Conservation (phyloP, 306 rosid species). For the Vicia sativa region DNA sequence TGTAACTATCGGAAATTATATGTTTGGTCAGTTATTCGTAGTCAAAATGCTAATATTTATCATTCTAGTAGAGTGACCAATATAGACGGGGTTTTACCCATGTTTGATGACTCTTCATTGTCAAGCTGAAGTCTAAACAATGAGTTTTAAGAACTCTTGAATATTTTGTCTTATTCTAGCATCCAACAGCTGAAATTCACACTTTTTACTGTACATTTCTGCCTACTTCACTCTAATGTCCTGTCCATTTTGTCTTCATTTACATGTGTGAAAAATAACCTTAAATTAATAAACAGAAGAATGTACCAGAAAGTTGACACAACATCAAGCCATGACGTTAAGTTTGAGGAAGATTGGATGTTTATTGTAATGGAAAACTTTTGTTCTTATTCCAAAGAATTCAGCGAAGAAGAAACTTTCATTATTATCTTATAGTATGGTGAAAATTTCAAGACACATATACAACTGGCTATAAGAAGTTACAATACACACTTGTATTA, state of each 20-base stretch:
- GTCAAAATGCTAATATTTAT: slow-evolving; percentile 21
- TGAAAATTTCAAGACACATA: slow-evolving; percentile 40
- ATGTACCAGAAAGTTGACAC: slow-evolving; percentile 46
- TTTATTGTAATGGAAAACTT: slow-evolving; percentile 31
- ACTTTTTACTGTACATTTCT: neutral
- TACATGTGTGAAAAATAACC: neutral
- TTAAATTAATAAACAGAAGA: slow-evolving; percentile 42
- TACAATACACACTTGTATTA: neutral
- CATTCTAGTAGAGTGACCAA: slow-evolving; percentile 10
- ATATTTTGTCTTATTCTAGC: neutral
- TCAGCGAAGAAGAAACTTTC: slow-evolving; percentile 30
- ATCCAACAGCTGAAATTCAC: neutral
- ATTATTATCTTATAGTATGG: slow-evolving; percentile 31
- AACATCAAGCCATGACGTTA: slow-evolving; percentile 35
- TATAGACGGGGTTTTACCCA: slow-evolving; percentile 21
- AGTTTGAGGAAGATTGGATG: slow-evolving; percentile 40
- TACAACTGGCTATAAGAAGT: slow-evolving; percentile 47
- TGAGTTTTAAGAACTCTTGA: slow-evolving; percentile 10
- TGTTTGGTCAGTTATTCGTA: slow-evolving; percentile 11
- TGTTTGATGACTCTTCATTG: slow-evolving; percentile 32
- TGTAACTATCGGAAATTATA: neutral
- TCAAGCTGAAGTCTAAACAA: slow-evolving; percentile 6
- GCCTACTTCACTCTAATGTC: neutral
- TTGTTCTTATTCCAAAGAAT: slow-evolving; percentile 41
- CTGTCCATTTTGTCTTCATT: neutral